Conservation (phyloP, 2,329 filamentous ascomycete genomes). For the Neurospora sp. region DNA sequence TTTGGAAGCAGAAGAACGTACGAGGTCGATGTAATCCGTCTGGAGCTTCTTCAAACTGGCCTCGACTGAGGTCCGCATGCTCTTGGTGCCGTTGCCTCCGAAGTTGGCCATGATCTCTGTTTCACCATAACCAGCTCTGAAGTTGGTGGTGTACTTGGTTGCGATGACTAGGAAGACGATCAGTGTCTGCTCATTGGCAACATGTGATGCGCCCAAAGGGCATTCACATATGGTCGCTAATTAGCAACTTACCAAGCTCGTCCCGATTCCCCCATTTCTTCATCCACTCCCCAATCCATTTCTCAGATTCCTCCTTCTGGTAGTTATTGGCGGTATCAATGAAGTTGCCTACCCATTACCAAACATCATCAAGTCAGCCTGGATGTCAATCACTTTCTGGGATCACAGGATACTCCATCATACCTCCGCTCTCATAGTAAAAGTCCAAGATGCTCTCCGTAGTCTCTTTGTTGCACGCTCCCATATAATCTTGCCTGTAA, state of each 20-base stretch:
- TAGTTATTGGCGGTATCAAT: slow-evolving; percentile 65
- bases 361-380: not conserved
- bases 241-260: slow-evolving; percentile 39
- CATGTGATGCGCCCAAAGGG: not conserved
- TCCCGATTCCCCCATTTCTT: slow-evolving; percentile 52
- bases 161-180: slow-evolving; percentile 43
- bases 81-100: slow-evolving; percentile 53
- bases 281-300: slow-evolving; percentile 65
- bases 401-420: not conserved
- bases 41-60: slow-evolving; percentile 50
- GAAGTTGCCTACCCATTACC: slow-evolving; percentile 49
- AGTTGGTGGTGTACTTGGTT: slow-evolving; percentile 58
- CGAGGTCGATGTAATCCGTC: slow-evolving; percentile 60
- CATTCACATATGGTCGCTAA: not conserved
- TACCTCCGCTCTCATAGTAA: slow-evolving; percentile 44
- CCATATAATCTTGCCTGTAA: slow-evolving; percentile 44
- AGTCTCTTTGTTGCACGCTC: slow-evolving; percentile 52
- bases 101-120: slow-evolving; percentile 40
- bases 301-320: slow-evolving; percentile 51
- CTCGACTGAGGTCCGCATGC: slow-evolving; percentile 43
- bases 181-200: slow-evolving; percentile 2
- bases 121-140: slow-evolving; percentile 29
- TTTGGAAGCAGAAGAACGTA: slow-evolving; percentile 23
- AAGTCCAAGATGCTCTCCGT: slow-evolving; percentile 56
- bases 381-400: not conserved